Conservation (phyloP, 345 rosid genomes). For the Jatropha curcas region DNA sequence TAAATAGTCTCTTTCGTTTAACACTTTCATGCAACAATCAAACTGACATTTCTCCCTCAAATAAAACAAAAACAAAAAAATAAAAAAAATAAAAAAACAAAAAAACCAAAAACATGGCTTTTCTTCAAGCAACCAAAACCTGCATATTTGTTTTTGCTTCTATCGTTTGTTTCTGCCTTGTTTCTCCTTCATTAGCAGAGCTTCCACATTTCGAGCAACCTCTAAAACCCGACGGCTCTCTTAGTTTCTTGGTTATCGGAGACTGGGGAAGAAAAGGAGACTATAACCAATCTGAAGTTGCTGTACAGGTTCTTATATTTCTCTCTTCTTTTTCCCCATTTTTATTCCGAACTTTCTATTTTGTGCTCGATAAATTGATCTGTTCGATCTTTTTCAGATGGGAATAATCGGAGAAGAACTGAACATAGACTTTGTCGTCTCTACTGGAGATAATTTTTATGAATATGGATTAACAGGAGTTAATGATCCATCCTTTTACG, state of each 20-base stretch:
- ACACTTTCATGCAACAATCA: neutral
- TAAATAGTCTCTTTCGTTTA: neutral
- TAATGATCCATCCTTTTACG: slow-evolving; percentile 15
- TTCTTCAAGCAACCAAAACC: neutral
- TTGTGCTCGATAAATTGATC: too few species aligned
- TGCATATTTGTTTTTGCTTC: neutral
- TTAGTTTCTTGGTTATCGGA: slow-evolving; percentile 20
- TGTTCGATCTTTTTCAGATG: slow-evolving; percentile 10
- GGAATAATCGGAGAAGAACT: slow-evolving; percentile 14
- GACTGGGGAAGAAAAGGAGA: slow-evolving; percentile 23
- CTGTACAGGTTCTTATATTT: slow-evolving; percentile 1
- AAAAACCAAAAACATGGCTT: neutral
- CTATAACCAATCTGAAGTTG: slow-evolving; percentile 17
- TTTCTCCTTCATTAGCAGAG: neutral
- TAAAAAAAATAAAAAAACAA: neutral
- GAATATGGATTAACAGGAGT: slow-evolving; percentile 12
- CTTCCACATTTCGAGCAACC: slow-evolving; percentile 18
- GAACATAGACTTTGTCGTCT: slow-evolving; percentile 15
- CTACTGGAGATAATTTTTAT: slow-evolving; percentile 23
- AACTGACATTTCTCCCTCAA: neutral
- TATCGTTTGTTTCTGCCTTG: neutral
- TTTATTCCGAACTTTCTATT: neutral
- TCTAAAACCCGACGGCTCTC: slow-evolving; percentile 12
- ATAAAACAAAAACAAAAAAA: too few species aligned
- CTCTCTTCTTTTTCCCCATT: neutral